Evolutionary conservation across 257 asterid species (phyloP), one percentile per base, ranked within the genome.

Genomic region (Solanum arcanum): DNA sequence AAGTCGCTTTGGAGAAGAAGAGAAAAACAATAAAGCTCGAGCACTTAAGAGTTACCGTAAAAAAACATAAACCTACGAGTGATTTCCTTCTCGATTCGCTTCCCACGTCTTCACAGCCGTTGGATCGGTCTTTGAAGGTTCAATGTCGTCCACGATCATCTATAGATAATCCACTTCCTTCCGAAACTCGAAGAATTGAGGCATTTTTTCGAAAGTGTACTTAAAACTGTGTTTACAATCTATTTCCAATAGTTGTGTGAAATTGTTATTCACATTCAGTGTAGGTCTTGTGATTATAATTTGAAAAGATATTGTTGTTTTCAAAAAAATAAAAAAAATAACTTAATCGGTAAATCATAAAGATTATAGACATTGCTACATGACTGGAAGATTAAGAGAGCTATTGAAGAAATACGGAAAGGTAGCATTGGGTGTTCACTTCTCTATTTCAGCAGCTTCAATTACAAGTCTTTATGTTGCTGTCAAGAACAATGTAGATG

Each of bases 31-130:
- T 95, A 15, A 92, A 91, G 62, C 69, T 92, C 62, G 96, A 95
- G 14, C 95, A 94, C 87, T 18, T 97, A 87, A 90, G 93, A n/a
- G 86, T 88, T 64, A 97, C 98, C 12, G 94, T 92, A 16, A 97
- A 94, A 86, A 93, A 95, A 84, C 98, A 97, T 80, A 96, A 91
- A 87, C 96, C 98, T 42, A 94, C 94, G 1, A 93, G 93, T 41
- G 98, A 95, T 93, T 97, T 97, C 85, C 95, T 95, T 89, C 92
- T 95, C 29, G 98, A 94, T 86, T 94, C 95, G 72, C 95, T 95
- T 86, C 98, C 98, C 31, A 25, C 74, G 91, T 94, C 98, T 75
- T 89, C 94, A 25, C 90, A 88, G 87, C 93, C 89, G 47, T 91
- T 90, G 23, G 90, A 82, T 47, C 90, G n/a, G n/a, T n/a, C n/a